Base-by-base conservation (phyloP, 805 yeast species). In the Monosporozyma servazzii region DNA sequence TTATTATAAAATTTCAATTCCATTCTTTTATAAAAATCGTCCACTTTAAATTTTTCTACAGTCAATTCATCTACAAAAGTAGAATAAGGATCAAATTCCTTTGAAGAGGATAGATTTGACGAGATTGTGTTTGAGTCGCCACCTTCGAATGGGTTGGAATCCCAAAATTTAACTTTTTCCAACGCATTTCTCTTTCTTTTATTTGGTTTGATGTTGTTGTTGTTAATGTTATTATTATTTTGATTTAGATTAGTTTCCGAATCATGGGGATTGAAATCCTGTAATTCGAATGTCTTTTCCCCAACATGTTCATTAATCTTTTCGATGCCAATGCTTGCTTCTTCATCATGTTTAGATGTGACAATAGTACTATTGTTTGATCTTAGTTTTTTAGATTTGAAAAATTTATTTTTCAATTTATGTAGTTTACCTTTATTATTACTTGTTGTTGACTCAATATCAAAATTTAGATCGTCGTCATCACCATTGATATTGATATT, bases 31-130 rank as follows among this genome's bases (percentile, higher is more conserved):
- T 76, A 82, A 54, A 82, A 82, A 9, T 64, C 69, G 58, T 79
- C 80, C 50, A 82, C 74, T 57, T 78, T 80, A 20, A 57, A 55
- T 52, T 79, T 69, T 58, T 82, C 85, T 13, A 61, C 65, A 27
- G 71, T 57, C 48, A 82, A 67, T 51, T 72, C 73, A 39, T 70
- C 65, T 31, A 80, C 57, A 54, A 82, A 82, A 1, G 74, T 69
- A 29, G 70, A 71, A 43, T 65, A 65, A 8, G 76, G 70, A 33
- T 71, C 68, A 50, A 65, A 67, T 17, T 45, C 48, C 9, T 45
- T 45, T 21, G 48, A 33, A 45, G 39, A 23, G 9, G n/a, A 15
- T 3, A 18, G 8, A 27, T 20, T 30, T 20, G 48, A 45, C 5
- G 31, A 7, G 8, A 65, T 45, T 3, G 67, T 61, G 45, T 56